A percentile compares a stretch with the other conserved stretches of the same genome.
phyloP scores from a whole-genome alignment of 371 early-diverging fungal genomes.

The Conidiobolus incongruus region DNA sequence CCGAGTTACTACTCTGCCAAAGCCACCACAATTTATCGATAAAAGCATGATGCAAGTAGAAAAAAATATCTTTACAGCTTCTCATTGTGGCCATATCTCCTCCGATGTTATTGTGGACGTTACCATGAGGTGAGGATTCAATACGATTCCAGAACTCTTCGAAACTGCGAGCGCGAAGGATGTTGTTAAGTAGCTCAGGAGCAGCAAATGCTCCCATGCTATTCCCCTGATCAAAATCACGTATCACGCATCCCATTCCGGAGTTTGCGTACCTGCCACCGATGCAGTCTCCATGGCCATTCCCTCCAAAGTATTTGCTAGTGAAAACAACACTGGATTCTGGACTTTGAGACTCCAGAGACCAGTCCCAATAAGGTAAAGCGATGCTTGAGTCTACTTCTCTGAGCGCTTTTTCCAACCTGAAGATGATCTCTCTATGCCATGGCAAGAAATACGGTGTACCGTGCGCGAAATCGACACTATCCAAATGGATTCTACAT shows the following conservation, averaged over 20 bases:
- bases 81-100: conserved; percentile 18
- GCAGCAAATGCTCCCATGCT: conserved; percentile 13
- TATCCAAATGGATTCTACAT: conserved; percentile 2
- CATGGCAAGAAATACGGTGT: conserved; percentile 5
- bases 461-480: conserved; percentile 1
- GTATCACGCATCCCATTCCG: conserved; percentile 8
- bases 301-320: conserved; percentile 6
- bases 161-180: conserved; percentile 8
- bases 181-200: conserved; percentile 11
- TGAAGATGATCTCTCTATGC: conserved; percentile 3
- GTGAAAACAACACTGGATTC: conserved; percentile 2
- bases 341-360: conserved; percentile 6
- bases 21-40: conserved; percentile 8
- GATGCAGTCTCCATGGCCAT: conserved; percentile 4
- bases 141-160: conserved; percentile 13
- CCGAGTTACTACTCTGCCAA: neutral
- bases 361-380: conserved; percentile 8
- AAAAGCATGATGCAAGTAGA: conserved; percentile 27
- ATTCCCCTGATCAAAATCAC: conserved; percentile 11
- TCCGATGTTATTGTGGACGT: conserved; percentile 16
- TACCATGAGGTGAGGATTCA: conserved; percentile 18
- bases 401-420: conserved; percentile 4
- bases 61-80: conserved; percentile 19
- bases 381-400: neutral
- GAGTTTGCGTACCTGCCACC: conserved; percentile 1